Conservation (phyloP, 2,329 filamentous ascomycete species). For the Colletotrichum tofieldiae region DNA sequence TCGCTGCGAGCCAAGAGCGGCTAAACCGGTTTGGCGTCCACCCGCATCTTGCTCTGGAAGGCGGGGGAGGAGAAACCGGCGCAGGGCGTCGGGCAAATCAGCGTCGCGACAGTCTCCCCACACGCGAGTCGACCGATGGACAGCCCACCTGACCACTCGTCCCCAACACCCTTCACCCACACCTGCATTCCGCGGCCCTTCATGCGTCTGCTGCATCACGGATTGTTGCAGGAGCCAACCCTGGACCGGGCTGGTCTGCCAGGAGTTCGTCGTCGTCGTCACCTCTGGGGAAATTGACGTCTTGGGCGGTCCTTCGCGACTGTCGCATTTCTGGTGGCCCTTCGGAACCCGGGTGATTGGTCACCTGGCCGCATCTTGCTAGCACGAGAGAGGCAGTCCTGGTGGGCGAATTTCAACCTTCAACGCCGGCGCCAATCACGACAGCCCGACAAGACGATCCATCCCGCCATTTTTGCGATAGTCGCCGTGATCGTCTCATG, state of each 20-base stretch:
- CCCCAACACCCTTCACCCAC: conserved; percentile 10
- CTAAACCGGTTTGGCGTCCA: conserved; percentile 33
- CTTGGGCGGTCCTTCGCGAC: conserved; percentile 1
- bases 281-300: conserved; percentile 15
- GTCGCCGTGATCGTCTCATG: conserved; percentile 20
- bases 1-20: conserved; percentile 30
- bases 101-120: conserved; percentile 31
- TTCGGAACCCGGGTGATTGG: conserved; percentile 1
- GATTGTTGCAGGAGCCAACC: conserved; percentile 29
- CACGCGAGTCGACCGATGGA: conserved; percentile 26
- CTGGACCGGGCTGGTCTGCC: conserved; percentile 7
- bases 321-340: background rate
- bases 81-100: conserved; percentile 28
- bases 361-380: background rate
- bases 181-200: conserved; percentile 31
- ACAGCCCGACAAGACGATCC: conserved; percentile 7
- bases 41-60: conserved; percentile 25
- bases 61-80: conserved; percentile 29
- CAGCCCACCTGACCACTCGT: conserved; percentile 32
- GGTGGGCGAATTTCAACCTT: background rate
- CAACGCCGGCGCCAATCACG: conserved; percentile 10
- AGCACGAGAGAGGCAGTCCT: conserved; percentile 1
- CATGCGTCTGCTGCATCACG: conserved; percentile 30
- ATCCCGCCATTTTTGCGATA: conserved; percentile 17
- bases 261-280: background rate